Conservation (phyloP, 2,329 filamentous ascomycete genomes). For the Xylaria sp. region DNA sequence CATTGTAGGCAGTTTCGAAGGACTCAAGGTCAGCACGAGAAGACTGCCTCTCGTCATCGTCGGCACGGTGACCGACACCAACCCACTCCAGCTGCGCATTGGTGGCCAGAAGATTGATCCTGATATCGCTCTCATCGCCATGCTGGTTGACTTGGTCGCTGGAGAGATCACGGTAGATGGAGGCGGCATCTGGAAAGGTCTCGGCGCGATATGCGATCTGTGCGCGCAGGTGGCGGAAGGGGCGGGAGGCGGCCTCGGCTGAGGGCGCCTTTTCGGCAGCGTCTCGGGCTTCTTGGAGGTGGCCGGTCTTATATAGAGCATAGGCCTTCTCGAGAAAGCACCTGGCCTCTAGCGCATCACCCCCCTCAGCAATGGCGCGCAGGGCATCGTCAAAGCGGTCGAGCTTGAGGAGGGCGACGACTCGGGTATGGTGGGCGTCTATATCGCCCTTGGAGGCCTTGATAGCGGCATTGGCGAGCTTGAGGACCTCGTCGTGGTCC, state of each 20-base stretch:
- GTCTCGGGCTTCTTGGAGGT: slow-evolving; percentile 70
- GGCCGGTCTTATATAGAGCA: slow-evolving; percentile 82
- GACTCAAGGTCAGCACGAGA: slow-evolving; percentile 72
- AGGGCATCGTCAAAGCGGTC: slow-evolving; percentile 84
- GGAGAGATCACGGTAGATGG: slow-evolving; percentile 70
- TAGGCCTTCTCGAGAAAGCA: slow-evolving; percentile 79
- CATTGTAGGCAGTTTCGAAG: slow-evolving; percentile 86
- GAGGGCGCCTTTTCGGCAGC: slow-evolving; percentile 51
- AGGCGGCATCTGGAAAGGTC: slow-evolving; percentile 73
- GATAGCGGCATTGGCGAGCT: slow-evolving; percentile 69
- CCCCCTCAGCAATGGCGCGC: slow-evolving; percentile 71
- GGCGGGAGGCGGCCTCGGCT: slow-evolving; percentile 45
- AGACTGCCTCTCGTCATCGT: slow-evolving; percentile 64
- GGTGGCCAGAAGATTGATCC: slow-evolving; percentile 78
- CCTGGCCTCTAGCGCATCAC: slow-evolving; percentile 66
- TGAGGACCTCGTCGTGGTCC: slow-evolving; percentile 79
- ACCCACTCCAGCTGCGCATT: slow-evolving; percentile 79
- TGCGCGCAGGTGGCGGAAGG: slow-evolving; percentile 66
- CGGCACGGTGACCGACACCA: slow-evolving; percentile 62
- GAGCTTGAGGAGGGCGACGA: slow-evolving; percentile 81
- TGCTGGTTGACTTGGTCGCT: slow-evolving; percentile 55
- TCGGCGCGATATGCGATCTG: slow-evolving; percentile 79
- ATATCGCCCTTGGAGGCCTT: slow-evolving; percentile 66
- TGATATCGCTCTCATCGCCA: slow-evolving; percentile 77
- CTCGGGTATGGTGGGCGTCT: slow-evolving; percentile 73